Percentiles rank a stretch among this genome's conserved stretches.
Evolutionary conservation across 257 asterid genomes (phyloP).

Genomic region (Galeopsis tetrahit): DNA sequence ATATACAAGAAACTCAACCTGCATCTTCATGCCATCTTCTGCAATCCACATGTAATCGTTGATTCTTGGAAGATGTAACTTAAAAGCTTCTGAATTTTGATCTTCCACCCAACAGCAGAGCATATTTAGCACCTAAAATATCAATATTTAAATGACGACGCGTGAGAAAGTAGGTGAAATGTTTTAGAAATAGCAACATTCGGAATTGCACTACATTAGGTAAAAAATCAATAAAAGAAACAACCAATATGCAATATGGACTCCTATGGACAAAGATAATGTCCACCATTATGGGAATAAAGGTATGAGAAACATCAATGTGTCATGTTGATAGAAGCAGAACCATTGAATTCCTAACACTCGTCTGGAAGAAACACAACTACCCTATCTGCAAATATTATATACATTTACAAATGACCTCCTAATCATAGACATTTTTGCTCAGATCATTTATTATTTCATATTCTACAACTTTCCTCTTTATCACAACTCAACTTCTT

Average conservation of each 20-base stretch:
- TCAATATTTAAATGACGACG: constrained; percentile 5
- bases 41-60: constrained; percentile 92
- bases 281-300: constrained; percentile 17
- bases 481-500: neutral
- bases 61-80: constrained; percentile 92
- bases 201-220: constrained; percentile 7
- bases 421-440: neutral
- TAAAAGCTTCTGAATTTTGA: constrained; percentile 94
- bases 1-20: constrained; percentile 48
- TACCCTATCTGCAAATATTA: neutral
- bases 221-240: constrained; percentile 26
- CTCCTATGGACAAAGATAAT: constrained; percentile 11
- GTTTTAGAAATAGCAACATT: constrained; percentile 23
- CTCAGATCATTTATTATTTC: constrained; percentile 14
- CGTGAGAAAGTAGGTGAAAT: constrained; percentile 21
- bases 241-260: constrained; percentile 22
- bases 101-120: constrained; percentile 99
- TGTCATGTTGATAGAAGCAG: constrained; percentile 22
- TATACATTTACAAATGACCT: constrained; percentile 4
- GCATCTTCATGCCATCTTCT: constrained; percentile 99
- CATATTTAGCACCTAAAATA: constrained; percentile 82
- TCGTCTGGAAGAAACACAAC: constrained; percentile 15
- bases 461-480: constrained; percentile 17
- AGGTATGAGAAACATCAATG: neutral
- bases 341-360: neutral